A percentile compares a stretch with the other conserved stretches of the same genome.
Conservation (phyloP, 192 early-diverging fungal species). For the Coemansia reversa region DNA sequence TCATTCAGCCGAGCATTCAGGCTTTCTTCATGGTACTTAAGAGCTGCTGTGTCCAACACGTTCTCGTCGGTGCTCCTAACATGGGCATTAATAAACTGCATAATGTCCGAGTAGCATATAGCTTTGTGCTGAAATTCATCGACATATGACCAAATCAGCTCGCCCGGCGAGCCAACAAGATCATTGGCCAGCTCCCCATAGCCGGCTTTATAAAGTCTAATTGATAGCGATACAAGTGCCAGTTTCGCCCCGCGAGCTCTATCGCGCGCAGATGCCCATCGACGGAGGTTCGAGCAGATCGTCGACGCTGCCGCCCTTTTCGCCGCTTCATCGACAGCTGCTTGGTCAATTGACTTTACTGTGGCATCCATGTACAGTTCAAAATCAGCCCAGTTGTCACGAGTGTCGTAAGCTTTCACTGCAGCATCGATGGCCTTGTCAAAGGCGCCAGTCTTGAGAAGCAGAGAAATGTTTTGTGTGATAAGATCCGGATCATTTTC, state of each 20-base stretch:
- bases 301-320: neutral
- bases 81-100: constrained; percentile 31
- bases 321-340: neutral
- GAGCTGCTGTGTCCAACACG: neutral
- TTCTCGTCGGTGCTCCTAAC: constrained; percentile 5
- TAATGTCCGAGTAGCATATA: constrained; percentile 49
- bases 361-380: constrained; percentile 38
- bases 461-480: constrained; percentile 57
- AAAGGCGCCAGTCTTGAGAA: constrained; percentile 56
- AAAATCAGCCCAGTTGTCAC: constrained; percentile 53
- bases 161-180: constrained; percentile 10
- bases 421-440: constrained; percentile 49
- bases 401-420: constrained; percentile 40
- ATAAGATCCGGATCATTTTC: constrained; percentile 73
- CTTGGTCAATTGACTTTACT: constrained; percentile 2
- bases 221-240: constrained; percentile 29
- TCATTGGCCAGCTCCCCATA: neutral
- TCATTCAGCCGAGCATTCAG: constrained; percentile 12
- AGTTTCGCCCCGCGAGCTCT: constrained; percentile 38
- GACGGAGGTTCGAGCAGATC: constrained; percentile 12
- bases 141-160: constrained; percentile 37
- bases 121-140: constrained; percentile 44
- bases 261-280: constrained; percentile 31
- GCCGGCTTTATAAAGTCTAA: constrained; percentile 12
- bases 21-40: constrained; percentile 17